Evolutionary conservation across 371 early-diverging fungal species (phyloP), one percentile per base, ranked within the genome.

Genomic region (Nematocida ironsii): DNA sequence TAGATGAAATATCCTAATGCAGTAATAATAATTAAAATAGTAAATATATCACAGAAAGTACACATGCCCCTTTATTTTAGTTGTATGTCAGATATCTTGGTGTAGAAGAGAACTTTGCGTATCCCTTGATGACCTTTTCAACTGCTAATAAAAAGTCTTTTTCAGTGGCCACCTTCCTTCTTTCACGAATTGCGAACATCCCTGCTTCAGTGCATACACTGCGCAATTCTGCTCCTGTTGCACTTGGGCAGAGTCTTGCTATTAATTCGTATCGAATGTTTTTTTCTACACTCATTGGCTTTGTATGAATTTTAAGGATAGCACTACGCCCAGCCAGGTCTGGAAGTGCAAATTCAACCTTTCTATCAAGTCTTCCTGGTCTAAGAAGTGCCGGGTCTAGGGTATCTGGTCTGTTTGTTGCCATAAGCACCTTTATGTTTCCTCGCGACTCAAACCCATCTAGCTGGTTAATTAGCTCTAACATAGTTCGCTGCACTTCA

Each of bases 171-270:
- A 91, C 91, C 92, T 97, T 97, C 89, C 98, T 90, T 87, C 98
- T 90, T 72, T 95, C 93, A 52, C 99, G 91, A 82, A 99, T 98
- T 7, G 98, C 98, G 90, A 94, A 97, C 99, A 99, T 99, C 71
- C 98, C 99, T 40, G 99, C 98, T 89, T 99, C 99, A 39, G 98
- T 98, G 89, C 98, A 98, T 62, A 99, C 98, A 89, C 94, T 93
- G 83, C 95, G 89, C 71, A 95, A 86, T 86, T 95, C 96, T 27
- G 96, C 95, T 68, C 95, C 88, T n/a, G 97, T 98, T 76, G 95
- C 93, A 84, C 97, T 97, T 55, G 94, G 94, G 89, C 97, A 97
- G 84, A 96, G 90, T n/a, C 97, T 91, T 18, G 98, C 96, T 86
- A 99, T 94, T 82, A 97, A 89, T 74, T 97, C 97, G 88, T 93